A percentile compares a stretch with the other conserved stretches of the same genome.
Evolutionary conservation across 2,329 filamentous ascomycete species (phyloP).

Genomic region (Alternaria solani): DNA sequence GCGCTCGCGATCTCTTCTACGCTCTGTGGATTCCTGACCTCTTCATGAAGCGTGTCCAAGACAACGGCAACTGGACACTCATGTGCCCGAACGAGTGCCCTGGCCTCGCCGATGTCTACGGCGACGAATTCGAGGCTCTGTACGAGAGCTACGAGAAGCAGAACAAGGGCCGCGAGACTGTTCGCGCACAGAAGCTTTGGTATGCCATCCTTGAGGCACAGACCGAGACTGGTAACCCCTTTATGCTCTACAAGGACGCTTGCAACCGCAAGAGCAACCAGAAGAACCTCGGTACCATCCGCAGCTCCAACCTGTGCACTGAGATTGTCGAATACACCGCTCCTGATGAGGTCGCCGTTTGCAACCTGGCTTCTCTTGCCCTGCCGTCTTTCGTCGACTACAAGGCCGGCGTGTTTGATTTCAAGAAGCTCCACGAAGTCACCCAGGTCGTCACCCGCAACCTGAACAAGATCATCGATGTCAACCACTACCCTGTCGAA

Average conservation of each 20-base stretch:
- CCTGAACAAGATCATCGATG: conserved; percentile 96
- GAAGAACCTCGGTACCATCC: conserved; percentile 98
- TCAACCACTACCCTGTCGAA: conserved; percentile 97
- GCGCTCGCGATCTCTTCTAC: conserved; percentile 96
- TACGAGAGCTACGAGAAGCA: conserved; percentile 90
- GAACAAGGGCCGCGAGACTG: conserved; percentile 84
- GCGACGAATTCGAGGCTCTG: conserved; percentile 94
- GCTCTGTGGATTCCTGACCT: conserved; percentile 98
- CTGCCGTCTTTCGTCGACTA: conserved; percentile 92
- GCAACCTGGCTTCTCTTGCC: conserved; percentile 94
- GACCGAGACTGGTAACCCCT: conserved; percentile 98
- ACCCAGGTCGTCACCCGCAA: conserved; percentile 92
- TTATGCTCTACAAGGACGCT: conserved; percentile 99
- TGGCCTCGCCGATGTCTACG: conserved; percentile 94
- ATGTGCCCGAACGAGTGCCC: conserved; percentile 98
- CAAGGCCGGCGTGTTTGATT: conserved; percentile 85
- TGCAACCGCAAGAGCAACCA: conserved; percentile 99
- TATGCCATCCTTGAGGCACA: conserved; percentile 98
- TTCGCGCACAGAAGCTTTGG: conserved; percentile 99
- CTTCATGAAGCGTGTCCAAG: conserved; percentile 99
- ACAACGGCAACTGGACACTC: conserved; percentile 95
- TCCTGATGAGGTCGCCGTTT: conserved; percentile 97
- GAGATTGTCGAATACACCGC: conserved; percentile 98
- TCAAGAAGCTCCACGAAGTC: conserved; percentile 95
- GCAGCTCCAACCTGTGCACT: conserved; percentile 98